Base-by-base conservation (phyloP, 768 basidiomycete species). In the Trametes gibbosa region DNA sequence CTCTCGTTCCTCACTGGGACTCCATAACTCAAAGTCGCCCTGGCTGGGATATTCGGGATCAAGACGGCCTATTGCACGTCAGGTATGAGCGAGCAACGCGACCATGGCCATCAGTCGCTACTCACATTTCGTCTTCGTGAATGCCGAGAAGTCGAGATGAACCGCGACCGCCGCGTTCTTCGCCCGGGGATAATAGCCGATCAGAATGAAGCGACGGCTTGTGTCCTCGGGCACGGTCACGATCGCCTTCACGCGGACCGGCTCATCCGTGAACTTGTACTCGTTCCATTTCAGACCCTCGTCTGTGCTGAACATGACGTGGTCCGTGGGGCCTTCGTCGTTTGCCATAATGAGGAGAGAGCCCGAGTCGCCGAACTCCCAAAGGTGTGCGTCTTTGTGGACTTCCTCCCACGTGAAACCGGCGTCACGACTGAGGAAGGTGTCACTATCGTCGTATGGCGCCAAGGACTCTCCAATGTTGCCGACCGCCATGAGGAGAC, bases 321-420 rank as follows among this genome's bases (percentile, higher is more conserved):
- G 87, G 66, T 97, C 90, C 2, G 92, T 95, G 0, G 95, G 84
- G 58, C 89, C 89, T 70, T 98, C 96, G 71, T 99, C 97, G 72
- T 98, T 98, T 43, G 85, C 93, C 76, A 99, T 88, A 65, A 99
- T 78, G 35, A 98, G 80, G 57, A 99, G 80, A 1, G 95, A 95
- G 5, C 97, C 97, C 0, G 92, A 96, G 75, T 98, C 97, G 27
- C 96, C 96, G 66, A 96, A 98, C 70, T 95, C 95, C 94, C 93
- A 99, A 39, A 98, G 79, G 69, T 98, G 90, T 0, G 97, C 96
- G 64, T 96, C 95, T 71, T 99, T 99, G 77, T 95, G 95, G 0
- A 99, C 89, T 75, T 99, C 97, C 70, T 97, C 86, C 97, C 97
- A 99, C 0, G 92, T 94, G 74, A 97, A 97, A 9, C 97, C 97